Evolutionary conservation across 2,329 filamentous ascomycete genomes (phyloP), one percentile per base, ranked within the genome.

Genomic region (Colletotrichum lindemuthianum): DNA sequence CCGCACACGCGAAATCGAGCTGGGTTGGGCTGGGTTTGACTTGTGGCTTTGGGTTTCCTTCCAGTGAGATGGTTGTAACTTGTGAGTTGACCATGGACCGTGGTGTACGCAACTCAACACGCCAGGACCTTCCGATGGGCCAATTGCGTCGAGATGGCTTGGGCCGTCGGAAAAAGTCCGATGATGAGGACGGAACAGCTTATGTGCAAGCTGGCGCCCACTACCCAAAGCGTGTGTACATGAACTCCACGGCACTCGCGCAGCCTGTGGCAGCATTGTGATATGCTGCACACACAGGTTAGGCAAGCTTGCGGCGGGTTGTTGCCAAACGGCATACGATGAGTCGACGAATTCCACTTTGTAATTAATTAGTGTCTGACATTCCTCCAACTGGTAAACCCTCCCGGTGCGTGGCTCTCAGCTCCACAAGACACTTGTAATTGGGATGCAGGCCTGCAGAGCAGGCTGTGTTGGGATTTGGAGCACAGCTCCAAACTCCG

Each of bases 401-500:
- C 40, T 32, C 51, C 61, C 51, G 58, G 32, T 41, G 47, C 39
- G 45, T 52, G 51, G 51, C 61, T 45, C 11, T 47, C 61, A 24
- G 51, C 45, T 36, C 61, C 51, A 65, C 47, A 65, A 24, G 24
- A 24, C 5, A 24, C 24, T 24, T 24, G 24, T n/a, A 51, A 45
- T 56, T 60, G 61, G 51, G 51, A 61, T 51, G 36, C 48, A 52
- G 45, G 51, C 45, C 58, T 47, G 51, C 61, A 58, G 58, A 55
- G 58, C 45, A 61, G 58, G 61, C 58, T 15, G 58, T 56, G 58
- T 50, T 61, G 33, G 40, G 39, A 55, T 32, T 61, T 60, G 36
- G 50, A 65, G 60, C 36, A 53, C 37, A 16, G 33, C 54, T 48
- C 16, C 54, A 57, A 48, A 34, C 37, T 16, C 32, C 15, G 10